Base-by-base conservation (phyloP, 805 yeast genomes). In the Pichia occidentalis region DNA sequence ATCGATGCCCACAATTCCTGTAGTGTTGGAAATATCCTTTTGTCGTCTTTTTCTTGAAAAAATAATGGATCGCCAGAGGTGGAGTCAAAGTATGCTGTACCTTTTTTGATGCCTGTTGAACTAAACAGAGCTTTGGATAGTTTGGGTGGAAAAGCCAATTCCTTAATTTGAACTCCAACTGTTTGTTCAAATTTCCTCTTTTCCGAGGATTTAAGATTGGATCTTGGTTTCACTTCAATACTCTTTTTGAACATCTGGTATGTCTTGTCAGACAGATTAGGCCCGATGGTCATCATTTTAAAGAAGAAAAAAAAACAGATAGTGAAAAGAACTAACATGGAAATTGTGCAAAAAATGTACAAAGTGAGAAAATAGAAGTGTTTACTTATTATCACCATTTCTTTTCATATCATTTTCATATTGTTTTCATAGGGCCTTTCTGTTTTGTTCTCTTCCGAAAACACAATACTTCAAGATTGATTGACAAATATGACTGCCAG, bases 161-260 rank as follows among this genome's bases (percentile, higher is more conserved):
- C 36, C 23, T 26, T 14, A 9, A 17, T 30, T 16, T 35, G 25
- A 3, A 13, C 4, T 13, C 35, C 57, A 10, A 43, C 22, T 3
- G 43, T 25, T 22, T 68, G 71, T 31, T 68, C 62, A 22, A 80
- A 56, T 45, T 69, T 70, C 46, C 84, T 71, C 28, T 92, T 65
- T 47, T 86, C 97, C 0, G 95, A 82, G 11, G 85, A 74, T 59
- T 86, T 87, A 42, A 92, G 67, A 49, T 85, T 85, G 16, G 95
- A 73, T 36, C 77, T 65, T 4, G 94, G 78, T 60, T 87, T 88
- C 40, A 80, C 65, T 52, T 65, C 65, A 12, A 77, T 71, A 31
- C 67, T 66, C 44, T 75, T 76, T 48, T 70, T 66, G 49, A 76
- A 76, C 81, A 75, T 75, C 30, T 13, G n/a, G n/a, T 39, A 16